phyloP scores from a whole-genome alignment of 2,329 filamentous ascomycete genomes.

The Colletotrichum nymphaeae region DNA sequence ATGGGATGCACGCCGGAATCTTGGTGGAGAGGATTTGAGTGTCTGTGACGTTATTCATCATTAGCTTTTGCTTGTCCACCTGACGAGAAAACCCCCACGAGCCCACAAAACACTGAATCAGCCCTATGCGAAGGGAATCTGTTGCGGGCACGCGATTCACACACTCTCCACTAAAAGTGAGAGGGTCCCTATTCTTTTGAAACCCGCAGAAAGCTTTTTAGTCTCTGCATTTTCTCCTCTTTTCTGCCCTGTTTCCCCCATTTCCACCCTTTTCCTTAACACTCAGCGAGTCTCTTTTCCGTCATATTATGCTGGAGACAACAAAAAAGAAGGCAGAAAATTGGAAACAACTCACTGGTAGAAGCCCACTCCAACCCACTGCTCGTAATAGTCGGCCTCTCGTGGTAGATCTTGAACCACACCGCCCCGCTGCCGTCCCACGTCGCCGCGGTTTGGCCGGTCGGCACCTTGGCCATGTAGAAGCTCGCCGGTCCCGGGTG shows the following conservation, averaged over 20 bases:
- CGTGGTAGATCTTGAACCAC: slow-evolving; percentile 53
- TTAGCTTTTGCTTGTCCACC: neutral
- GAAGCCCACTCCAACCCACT: slow-evolving; percentile 53
- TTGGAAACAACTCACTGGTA: slow-evolving; percentile 40
- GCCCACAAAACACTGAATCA: slow-evolving; percentile 18
- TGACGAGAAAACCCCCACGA: neutral
- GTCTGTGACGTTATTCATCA: neutral
- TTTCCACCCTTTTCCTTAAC: neutral
- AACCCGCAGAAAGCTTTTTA: neutral
- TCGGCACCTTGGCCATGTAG: slow-evolving; percentile 50
- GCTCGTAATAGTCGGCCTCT: slow-evolving; percentile 48
- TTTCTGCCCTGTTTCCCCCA: neutral
- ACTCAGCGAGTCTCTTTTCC: too few species aligned
- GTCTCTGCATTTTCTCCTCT: neutral
- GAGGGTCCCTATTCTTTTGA: slow-evolving; percentile 2
- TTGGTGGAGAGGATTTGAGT: slow-evolving; percentile 4
- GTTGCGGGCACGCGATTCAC: neutral
- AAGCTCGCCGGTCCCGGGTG: slow-evolving; percentile 52
- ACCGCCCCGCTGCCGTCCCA: slow-evolving; percentile 47
- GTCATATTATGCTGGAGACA: neutral
- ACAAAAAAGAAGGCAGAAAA: slow-evolving; percentile 15
- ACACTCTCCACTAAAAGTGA: slow-evolving; percentile 1
- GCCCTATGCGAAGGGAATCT: slow-evolving; percentile 2
- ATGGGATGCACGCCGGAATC: slow-evolving; percentile 28
- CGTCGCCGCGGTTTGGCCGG: slow-evolving; percentile 44